phyloP scores from a whole-genome alignment of 2,329 filamentous ascomycete species.

The Fusarium musae region DNA sequence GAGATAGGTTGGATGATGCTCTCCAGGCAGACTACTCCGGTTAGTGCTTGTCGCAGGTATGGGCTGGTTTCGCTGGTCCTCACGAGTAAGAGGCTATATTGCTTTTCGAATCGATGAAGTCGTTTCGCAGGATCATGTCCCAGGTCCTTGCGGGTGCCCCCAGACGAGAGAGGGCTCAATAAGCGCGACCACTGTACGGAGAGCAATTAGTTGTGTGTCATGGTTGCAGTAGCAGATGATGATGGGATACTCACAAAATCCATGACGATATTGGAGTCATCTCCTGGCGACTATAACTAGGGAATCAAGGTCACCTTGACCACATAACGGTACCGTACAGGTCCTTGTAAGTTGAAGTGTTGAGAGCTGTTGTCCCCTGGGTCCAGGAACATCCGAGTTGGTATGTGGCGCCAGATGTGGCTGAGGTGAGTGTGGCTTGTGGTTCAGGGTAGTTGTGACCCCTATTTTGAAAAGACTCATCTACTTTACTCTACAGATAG shows the following conservation, averaged over 20 bases:
- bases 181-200: constrained; percentile 71
- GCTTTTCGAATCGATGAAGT: constrained; percentile 73
- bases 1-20: constrained; percentile 67
- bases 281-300: constrained; percentile 45
- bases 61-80: constrained; percentile 36
- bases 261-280: constrained; percentile 63
- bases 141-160: constrained; percentile 66
- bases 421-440: constrained; percentile 4
- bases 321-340: constrained; percentile 32
- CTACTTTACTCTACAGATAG: not conserved
- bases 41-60: constrained; percentile 18
- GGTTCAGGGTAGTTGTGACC: constrained; percentile 22
- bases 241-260: constrained; percentile 62
- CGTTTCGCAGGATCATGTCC: constrained; percentile 72
- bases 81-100: constrained; percentile 72
- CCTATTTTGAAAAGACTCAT: not conserved
- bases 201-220: constrained; percentile 29
- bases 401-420: constrained; percentile 26
- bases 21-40: constrained; percentile 65
- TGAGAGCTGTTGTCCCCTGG: constrained; percentile 37
- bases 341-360: constrained; percentile 37
- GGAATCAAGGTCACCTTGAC: constrained; percentile 26
- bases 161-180: constrained; percentile 70
- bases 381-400: constrained; percentile 5
- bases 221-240: not conserved